Conservation (phyloP, 164 flowering plant species). For the Houttuynia cordata region DNA sequence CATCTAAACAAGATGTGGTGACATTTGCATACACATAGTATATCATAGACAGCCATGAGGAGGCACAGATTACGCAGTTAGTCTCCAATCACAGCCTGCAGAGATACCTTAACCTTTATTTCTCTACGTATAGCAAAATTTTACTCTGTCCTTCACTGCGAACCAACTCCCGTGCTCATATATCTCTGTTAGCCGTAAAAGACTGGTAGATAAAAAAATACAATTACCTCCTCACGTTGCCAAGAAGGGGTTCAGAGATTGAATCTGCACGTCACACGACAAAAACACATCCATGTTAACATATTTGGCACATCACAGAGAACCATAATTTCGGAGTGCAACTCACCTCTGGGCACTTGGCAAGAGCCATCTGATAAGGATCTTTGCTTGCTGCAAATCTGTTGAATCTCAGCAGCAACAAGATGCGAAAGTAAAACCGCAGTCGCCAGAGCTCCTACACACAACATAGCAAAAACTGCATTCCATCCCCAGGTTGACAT, state of each 20-base stretch:
- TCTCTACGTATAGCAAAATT: not conserved
- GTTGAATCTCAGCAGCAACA: slow-evolving; percentile 43
- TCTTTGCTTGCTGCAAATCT: slow-evolving; percentile 15
- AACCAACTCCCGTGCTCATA: too few relatives aligned
- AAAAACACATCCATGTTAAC: not conserved
- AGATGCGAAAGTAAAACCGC: slow-evolving; percentile 56
- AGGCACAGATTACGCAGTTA: too few relatives aligned
- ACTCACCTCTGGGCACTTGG: slow-evolving; percentile 32
- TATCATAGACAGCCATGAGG: too few relatives aligned
- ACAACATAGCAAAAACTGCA: slow-evolving; percentile 67
- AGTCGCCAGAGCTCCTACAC: slow-evolving; percentile 47
- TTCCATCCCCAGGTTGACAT: slow-evolving; percentile 67
- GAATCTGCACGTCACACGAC: slow-evolving; percentile 28
- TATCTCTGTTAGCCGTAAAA: not conserved
- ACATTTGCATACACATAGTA: too few relatives aligned
- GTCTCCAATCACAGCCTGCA: too few relatives aligned
- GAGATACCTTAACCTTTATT: not conserved
- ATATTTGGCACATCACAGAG: not conserved
- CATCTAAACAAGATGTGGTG: too few relatives aligned
- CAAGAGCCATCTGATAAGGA: slow-evolving; percentile 9
- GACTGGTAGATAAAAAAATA: not conserved
- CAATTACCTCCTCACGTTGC: slow-evolving; percentile 18
- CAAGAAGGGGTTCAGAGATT: slow-evolving; percentile 36
- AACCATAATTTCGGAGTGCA: too few relatives aligned
- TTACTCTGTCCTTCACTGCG: too few relatives aligned